Base-by-base conservation (phyloP, 2,329 filamentous ascomycete species). In the Hyphodiscus sp. region DNA sequence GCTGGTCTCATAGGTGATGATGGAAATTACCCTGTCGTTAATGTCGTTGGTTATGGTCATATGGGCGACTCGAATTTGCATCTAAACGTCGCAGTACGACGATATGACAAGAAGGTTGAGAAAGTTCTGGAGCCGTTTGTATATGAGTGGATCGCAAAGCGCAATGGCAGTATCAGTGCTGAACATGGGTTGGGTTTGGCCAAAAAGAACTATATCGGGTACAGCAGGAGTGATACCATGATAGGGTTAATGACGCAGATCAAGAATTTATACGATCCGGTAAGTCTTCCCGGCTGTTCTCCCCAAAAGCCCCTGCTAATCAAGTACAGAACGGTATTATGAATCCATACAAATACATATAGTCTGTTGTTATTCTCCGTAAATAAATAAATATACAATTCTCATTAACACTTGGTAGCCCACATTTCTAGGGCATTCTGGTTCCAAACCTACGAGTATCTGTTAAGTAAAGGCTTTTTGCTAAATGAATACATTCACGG, bases 341-440 rank as follows among this genome's bases (percentile, higher is more conserved):
- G 90, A 97, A 96, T 73, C 92, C 92, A 0, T 97, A 97, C 77
- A 97, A 97, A 74, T 97, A 96, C 70, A 87, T 97, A 61, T 86
- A 72, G 47, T 29, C 11, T 20, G 19, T 26, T 8, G n/a, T 15
- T 26, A 6, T 45, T 45, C 43, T 20, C 43, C 20, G n/a, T 45
- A 45, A 6, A 4, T 45, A 20, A 10, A 20, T 7, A 45, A 20
- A 26, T 26, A 20, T 20, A 44, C 20, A 44, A 16, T 16, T 33
- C 29, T 33, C 29, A 38, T 38, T 38, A 8, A 2, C 16, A 38
- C 33, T n/a, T 38, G 4, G 5, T 38, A 6, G 33, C 33, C 5
- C 23, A 38, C 2, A 13, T 38, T 38, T 38, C 33, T n/a, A 38
- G 4, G 16, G n/a, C n/a, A n/a, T n/a, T n/a, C 33, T 15, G 33